A percentile compares a stretch with the other conserved stretches of the same genome.
These are phyloP conservation scores for Penicillium herquei DNA, from an alignment of 495 filamentous ascomycete species.

Conservation along the genomic window DNA sequence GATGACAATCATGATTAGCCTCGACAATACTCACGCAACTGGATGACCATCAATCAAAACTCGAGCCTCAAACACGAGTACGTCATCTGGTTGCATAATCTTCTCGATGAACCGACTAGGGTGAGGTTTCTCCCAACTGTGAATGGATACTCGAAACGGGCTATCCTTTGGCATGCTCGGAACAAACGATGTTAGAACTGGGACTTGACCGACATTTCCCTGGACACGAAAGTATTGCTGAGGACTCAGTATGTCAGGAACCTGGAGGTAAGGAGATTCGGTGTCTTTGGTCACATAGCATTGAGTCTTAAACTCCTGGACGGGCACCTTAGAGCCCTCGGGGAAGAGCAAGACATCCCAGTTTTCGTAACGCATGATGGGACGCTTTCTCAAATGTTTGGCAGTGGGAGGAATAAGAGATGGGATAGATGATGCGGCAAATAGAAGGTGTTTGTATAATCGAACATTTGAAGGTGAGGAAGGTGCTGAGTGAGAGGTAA, in stretches of 20 bases:
- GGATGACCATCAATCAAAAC: slow-evolving; percentile 69
- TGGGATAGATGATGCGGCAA: neutral
- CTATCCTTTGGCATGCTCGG: slow-evolving; percentile 59
- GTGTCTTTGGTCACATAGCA: slow-evolving; percentile 73
- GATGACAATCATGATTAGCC: neutral
- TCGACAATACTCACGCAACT: slow-evolving; percentile 53
- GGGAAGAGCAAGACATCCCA: slow-evolving; percentile 89
- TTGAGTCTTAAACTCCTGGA: slow-evolving; percentile 84
- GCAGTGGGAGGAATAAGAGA: neutral
- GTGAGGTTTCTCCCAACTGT: slow-evolving; percentile 71
- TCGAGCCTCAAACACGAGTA: slow-evolving; percentile 64
- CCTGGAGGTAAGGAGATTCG: slow-evolving; percentile 38
- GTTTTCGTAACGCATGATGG: slow-evolving; percentile 72
- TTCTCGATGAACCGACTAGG: slow-evolving; percentile 59
- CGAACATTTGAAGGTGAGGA: neutral
- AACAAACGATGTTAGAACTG: slow-evolving; percentile 75
- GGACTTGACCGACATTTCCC: slow-evolving; percentile 48
- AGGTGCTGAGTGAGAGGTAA: slow-evolving; percentile 2
- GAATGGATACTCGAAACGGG: slow-evolving; percentile 75
- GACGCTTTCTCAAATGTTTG: neutral
- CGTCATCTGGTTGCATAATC: slow-evolving; percentile 59
- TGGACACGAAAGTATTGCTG: slow-evolving; percentile 27
- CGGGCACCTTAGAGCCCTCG: slow-evolving; percentile 56
- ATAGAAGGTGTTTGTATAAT: neutral
- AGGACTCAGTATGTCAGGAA: slow-evolving; percentile 26